Base-by-base conservation (phyloP, 306 rosid genomes). In the Vicia villosa region DNA sequence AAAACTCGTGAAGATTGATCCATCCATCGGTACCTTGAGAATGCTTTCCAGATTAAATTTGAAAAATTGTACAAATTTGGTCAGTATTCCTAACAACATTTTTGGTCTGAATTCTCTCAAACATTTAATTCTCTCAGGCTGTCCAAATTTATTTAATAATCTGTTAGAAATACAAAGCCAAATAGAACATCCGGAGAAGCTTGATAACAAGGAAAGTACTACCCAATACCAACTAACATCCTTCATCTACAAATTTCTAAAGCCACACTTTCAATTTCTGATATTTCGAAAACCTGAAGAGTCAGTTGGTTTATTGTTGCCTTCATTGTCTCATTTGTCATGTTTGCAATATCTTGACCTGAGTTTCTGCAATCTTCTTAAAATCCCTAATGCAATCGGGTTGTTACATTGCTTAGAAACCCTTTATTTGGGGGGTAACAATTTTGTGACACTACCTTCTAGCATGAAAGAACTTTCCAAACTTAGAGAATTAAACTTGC, bases 321-420 rank as follows among this genome's bases (percentile, higher is more conserved):
- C 59, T 3, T 32, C 13, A 5, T 43, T 43, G 50, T 32, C 41
- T 30, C 11, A 8, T n/a, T 30, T 54, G 10, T 5, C 45, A 8
- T 56, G n/a, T 46, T 74, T n/a, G n/a, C n/a, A n/a, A n/a, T n/a
- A n/a, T n/a, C n/a, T n/a, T n/a, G n/a, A n/a, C n/a, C n/a, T n/a
- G 10, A 42, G 74, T 34, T 74, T 74, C 14, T 66, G 79, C 13
- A 66, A 74, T 74, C 61, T 74, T 9, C 0, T 13, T 34, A 40
- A 34, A 66, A 57, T 74, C 30, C 79, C 79, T 5, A 17, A 45
- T 66, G 50, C 61, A 20, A 57, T 74, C 34, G 62, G 79, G 32
- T 20, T 13, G 19, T 55, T 66, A 40, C 26, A 30, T 16, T 16
- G 11, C 59, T 42, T 74, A 54, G 58, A 16, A 5, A 3, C 0